These are phyloP conservation scores for Trichothecium sympodiale DNA, from an alignment of 2,329 filamentous ascomycete genomes.

Conservation along the genomic window DNA sequence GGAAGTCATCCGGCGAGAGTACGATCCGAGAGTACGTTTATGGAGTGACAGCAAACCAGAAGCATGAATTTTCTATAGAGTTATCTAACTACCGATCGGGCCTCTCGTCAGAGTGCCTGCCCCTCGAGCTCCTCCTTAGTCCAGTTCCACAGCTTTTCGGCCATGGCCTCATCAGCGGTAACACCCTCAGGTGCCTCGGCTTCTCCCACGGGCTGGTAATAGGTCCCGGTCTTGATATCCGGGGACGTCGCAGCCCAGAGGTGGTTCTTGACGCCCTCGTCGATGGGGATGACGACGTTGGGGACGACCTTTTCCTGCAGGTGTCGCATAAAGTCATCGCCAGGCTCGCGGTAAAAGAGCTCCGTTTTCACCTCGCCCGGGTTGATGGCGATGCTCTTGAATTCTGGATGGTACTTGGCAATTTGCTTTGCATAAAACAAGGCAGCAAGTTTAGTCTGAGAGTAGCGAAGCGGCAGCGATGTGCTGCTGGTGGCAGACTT, in stretches of 20 bases:
- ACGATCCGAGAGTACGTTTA: too few relatives aligned
- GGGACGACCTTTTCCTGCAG: conserved; percentile 1
- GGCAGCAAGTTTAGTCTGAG: conserved; percentile 15
- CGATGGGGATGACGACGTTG: conserved; percentile 1
- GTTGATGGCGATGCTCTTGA: conserved; percentile 9
- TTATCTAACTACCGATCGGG: too few relatives aligned
- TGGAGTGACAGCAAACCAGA: too few relatives aligned
- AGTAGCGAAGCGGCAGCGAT: conserved; percentile 9
- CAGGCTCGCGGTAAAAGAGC: conserved; percentile 2
- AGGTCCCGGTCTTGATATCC: conserved; percentile 16
- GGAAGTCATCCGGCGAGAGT: too few relatives aligned
- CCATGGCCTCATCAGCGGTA: conserved; percentile 7
- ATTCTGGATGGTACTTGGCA: conserved; percentile 8
- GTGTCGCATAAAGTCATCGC: background rate
- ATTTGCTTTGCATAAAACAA: conserved; percentile 12
- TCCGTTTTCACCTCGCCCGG: conserved; percentile 10
- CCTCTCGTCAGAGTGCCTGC: background rate
- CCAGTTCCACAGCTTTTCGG: conserved; percentile 12
- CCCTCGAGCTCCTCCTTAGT: conserved; percentile 12
- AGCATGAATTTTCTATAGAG: too few relatives aligned
- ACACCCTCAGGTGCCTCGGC: conserved; percentile 1
- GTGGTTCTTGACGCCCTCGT: conserved; percentile 21
- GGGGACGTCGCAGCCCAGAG: conserved; percentile 22
- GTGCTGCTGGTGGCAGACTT: conserved; percentile 6
- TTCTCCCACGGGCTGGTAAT: conserved; percentile 22